Conservation (phyloP, 2,329 filamentous ascomycete genomes). For the Aureobasidium sp. region DNA sequence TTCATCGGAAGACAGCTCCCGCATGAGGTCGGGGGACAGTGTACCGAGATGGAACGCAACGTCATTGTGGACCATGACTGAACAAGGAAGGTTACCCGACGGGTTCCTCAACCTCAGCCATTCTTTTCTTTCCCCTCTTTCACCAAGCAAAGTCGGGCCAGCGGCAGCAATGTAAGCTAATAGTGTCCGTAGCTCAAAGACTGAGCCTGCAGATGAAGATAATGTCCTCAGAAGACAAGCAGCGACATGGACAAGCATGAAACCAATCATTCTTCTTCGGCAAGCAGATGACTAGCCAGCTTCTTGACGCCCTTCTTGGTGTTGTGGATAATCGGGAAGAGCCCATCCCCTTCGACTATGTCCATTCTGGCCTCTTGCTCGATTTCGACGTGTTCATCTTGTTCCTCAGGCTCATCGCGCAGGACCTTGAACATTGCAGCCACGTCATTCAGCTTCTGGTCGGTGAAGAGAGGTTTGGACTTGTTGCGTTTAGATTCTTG, state of each 20-base stretch:
- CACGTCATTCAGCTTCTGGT: constrained; percentile 25
- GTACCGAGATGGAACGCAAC: not conserved
- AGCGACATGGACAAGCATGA: not conserved
- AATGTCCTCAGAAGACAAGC: not conserved
- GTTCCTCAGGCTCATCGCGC: constrained; percentile 21
- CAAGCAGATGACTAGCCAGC: constrained; percentile 3
- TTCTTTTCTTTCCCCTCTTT: not conserved
- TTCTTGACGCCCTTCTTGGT: constrained; percentile 14
- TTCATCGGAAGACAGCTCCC: not conserved
- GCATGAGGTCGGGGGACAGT: constrained; percentile 4
- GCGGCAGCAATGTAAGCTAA: not conserved
- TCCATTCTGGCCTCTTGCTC: not conserved
- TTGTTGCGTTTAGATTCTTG: constrained; percentile 20
- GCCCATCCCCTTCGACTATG: not conserved
- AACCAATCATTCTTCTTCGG: not conserved
- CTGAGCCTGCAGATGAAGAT: not conserved
- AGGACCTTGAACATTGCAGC: constrained; percentile 23
- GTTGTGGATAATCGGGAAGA: not conserved
- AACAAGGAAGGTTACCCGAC: constrained; percentile 3
- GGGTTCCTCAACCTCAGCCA: not conserved
- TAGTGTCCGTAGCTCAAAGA: not conserved
- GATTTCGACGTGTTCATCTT: constrained; percentile 21
- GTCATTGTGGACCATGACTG: not conserved
- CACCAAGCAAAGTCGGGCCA: too few relatives aligned
- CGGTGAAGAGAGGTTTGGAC: constrained; percentile 20